These are phyloP conservation scores for Albugo candida DNA, from an alignment of 352 stramenopile species.

Conservation along the genomic window DNA sequence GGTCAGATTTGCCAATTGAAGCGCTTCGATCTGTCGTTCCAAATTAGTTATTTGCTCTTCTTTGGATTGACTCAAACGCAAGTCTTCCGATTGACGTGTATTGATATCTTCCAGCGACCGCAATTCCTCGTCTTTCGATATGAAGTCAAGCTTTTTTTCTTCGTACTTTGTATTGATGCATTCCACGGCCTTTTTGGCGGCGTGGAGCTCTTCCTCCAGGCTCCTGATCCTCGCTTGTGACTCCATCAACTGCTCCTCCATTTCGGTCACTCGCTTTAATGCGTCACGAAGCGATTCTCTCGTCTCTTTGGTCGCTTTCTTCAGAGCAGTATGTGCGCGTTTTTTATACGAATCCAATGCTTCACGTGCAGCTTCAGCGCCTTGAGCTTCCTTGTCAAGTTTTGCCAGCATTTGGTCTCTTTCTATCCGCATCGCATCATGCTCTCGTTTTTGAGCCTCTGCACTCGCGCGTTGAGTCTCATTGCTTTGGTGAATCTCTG, in stretches of 20 bases:
- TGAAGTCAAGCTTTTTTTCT: neutral
- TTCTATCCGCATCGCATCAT: neutral
- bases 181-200: constrained; percentile 10
- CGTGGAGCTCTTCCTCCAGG: constrained; percentile 19
- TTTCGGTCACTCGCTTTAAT: constrained; percentile 17
- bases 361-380: constrained; percentile 18
- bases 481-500: constrained; percentile 4
- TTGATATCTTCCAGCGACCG: neutral
- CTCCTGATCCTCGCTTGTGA: constrained; percentile 17
- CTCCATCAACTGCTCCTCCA: constrained; percentile 22
- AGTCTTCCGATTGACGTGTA: too few relatives aligned
- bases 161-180: constrained; percentile 9
- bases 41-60: too few relatives aligned
- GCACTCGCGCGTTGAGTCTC: constrained; percentile 2
- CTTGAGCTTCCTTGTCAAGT: constrained; percentile 22
- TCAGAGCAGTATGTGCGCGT: constrained; percentile 44
- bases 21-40: too few relatives aligned
- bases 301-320: constrained; percentile 50
- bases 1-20: too few relatives aligned
- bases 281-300: constrained; percentile 37
- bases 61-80: too few relatives aligned
- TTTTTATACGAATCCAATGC: constrained; percentile 72
- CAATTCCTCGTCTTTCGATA: neutral
- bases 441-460: neutral
- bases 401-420: neutral